These are phyloP conservation scores for Botrytis cinerea DNA, from an alignment of 2,329 filamentous ascomycete species.

Conservation along the genomic window DNA sequence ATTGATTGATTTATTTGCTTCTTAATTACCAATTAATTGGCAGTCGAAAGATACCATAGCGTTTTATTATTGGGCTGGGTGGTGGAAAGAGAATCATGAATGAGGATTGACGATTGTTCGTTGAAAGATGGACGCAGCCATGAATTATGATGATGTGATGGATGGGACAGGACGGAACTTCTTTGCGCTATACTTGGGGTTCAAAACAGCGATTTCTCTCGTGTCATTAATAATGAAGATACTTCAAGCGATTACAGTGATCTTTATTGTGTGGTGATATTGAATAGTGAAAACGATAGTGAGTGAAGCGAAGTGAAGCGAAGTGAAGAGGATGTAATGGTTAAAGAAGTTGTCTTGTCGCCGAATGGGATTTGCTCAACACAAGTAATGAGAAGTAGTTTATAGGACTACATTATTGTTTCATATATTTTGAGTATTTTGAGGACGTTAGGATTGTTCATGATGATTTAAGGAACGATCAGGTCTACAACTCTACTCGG, in stretches of 20 bases:
- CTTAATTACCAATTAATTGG: constrained; percentile 15
- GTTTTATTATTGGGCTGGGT: neutral
- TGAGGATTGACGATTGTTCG: neutral
- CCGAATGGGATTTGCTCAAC: neutral
- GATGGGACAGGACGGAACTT: neutral
- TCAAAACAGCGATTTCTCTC: constrained; percentile 10
- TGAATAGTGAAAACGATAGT: neutral
- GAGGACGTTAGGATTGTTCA: neutral
- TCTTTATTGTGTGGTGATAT: neutral
- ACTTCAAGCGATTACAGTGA: neutral
- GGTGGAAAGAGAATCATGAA: neutral
- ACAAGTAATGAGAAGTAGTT: neutral
- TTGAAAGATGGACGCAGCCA: constrained; percentile 1
- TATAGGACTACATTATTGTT: neutral
- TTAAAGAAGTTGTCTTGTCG: neutral
- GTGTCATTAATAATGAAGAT: neutral
- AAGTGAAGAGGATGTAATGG: neutral
- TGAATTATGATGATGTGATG: constrained; percentile 17
- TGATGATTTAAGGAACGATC: neutral
- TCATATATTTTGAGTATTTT: neutral
- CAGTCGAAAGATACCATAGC: constrained; percentile 6
- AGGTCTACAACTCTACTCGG: neutral
- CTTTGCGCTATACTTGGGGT: neutral
- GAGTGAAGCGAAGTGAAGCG: neutral
- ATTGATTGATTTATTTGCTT: constrained; percentile 12